These are phyloP conservation scores for Fusarium euwallaceae DNA, from an alignment of 2,329 filamentous ascomycete species.

Conservation along the genomic window DNA sequence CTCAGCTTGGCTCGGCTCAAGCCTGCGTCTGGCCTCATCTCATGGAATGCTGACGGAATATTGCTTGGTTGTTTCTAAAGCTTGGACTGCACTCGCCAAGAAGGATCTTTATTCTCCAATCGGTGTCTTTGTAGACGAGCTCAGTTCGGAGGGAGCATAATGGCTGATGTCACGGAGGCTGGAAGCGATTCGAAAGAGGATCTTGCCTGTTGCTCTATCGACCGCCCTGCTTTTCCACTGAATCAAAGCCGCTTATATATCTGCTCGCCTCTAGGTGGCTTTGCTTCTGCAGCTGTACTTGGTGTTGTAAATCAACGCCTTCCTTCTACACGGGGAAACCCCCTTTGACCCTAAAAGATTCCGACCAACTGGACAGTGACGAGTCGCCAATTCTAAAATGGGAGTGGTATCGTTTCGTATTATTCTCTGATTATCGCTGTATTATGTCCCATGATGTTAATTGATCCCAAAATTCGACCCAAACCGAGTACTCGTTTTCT, in stretches of 20 bases:
- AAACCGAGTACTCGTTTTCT: neutral
- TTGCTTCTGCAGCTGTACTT: neutral
- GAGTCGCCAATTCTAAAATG: neutral
- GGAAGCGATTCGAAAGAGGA: neutral
- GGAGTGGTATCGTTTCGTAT: neutral
- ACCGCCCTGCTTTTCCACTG: neutral
- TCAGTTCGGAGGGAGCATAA: neutral
- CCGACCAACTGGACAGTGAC: neutral
- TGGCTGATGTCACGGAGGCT: neutral
- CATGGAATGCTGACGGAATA: neutral
- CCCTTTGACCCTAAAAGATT: neutral
- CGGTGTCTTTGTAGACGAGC: neutral
- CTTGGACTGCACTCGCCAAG: neutral
- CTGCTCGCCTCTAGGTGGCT: neutral
- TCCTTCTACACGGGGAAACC: neutral
- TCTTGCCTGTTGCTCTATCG: neutral
- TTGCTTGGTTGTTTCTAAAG: neutral
- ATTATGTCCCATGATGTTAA: neutral
- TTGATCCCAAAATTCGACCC: neutral
- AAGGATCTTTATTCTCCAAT: neutral
- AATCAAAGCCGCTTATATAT: neutral
- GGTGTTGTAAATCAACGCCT: neutral
- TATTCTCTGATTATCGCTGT: neutral
- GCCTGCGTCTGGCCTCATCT: neutral
- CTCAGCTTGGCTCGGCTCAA: neutral